phyloP scores from a whole-genome alignment of 106 monocot genomes.

The Phalaenopsis aphrodite region DNA sequence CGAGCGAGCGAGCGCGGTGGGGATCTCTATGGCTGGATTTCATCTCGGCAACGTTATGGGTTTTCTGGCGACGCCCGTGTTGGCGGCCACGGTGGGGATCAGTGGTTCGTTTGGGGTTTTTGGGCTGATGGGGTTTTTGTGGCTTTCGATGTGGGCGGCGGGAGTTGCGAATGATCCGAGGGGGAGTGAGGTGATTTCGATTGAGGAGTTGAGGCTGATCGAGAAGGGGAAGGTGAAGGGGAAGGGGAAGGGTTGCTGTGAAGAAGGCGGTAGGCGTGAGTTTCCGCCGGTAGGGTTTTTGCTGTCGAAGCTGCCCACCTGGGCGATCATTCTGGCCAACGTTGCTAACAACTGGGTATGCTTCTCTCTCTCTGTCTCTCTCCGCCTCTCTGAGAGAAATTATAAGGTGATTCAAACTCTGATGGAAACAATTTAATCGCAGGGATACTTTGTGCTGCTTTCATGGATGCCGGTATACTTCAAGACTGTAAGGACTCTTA shows the following conservation, averaged over 20 bases:
- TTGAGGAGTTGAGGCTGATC: conserved; percentile 36
- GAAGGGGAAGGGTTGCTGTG: not conserved
- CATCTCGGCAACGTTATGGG: conserved; percentile 85
- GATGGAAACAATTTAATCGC: not conserved
- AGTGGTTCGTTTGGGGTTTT: conserved; percentile 60
- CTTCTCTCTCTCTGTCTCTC: not conserved
- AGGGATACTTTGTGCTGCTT: conserved; percentile 96
- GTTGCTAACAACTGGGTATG: conserved; percentile 89
- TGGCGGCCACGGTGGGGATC: conserved; percentile 50
- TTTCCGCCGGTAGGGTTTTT: conserved; percentile 36
- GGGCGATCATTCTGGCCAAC: conserved; percentile 84
- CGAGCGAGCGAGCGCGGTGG: conserved; percentile 86
- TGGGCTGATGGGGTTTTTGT: conserved; percentile 51
- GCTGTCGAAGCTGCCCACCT: conserved; percentile 59
- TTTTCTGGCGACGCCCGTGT: conserved; percentile 60
- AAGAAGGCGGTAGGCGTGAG: not conserved
- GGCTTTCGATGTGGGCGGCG: conserved; percentile 45
- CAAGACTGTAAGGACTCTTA: conserved; percentile 58
- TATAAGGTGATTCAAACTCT: too few relatives aligned
- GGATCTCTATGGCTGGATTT: conserved; percentile 92
- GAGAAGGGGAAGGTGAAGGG: conserved; percentile 52
- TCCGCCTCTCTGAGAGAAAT: not conserved
- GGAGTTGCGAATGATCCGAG: conserved; percentile 40
- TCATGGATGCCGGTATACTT: conserved; percentile 98
- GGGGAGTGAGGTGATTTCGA: conserved; percentile 35